Conservation (phyloP, 768 basidiomycete species). For the Trichaptum fuscoviolaceum region DNA sequence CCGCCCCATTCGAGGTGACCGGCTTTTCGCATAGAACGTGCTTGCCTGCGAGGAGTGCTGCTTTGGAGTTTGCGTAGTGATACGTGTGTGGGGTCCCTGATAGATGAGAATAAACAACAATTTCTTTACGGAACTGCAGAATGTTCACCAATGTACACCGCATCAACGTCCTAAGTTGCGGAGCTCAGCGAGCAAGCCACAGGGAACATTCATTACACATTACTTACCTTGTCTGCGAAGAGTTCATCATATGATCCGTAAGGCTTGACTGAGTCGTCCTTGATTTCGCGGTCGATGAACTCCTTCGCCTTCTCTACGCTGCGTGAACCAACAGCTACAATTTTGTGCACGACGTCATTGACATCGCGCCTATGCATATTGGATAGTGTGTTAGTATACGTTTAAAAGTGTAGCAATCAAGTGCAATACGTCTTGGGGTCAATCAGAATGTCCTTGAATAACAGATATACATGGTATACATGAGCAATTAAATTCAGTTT, state of each 20-base stretch:
- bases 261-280: slow-evolving; percentile 52
- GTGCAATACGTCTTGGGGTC: slow-evolving; percentile 63
- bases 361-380: slow-evolving; percentile 48
- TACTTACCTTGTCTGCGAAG: slow-evolving; percentile 57
- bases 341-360: slow-evolving; percentile 60
- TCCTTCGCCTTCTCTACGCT: slow-evolving; percentile 58
- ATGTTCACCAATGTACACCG: slow-evolving; percentile 61
- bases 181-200: neutral
- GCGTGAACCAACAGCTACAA: slow-evolving; percentile 76
- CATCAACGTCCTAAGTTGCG: slow-evolving; percentile 58
- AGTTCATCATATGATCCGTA: slow-evolving; percentile 74
- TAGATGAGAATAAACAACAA: neutral
- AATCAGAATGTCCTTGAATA: slow-evolving; percentile 59
- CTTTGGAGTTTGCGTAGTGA: slow-evolving; percentile 74
- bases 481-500: no score
- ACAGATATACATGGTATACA: no score
- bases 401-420: neutral
- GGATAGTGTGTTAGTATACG: neutral
- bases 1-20: slow-evolving; percentile 70
- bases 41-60: slow-evolving; percentile 74
- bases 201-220: neutral
- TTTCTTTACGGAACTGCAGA: neutral
- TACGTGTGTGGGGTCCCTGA: slow-evolving; percentile 79
- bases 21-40: slow-evolving; percentile 90
- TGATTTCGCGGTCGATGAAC: slow-evolving; percentile 56